Base-by-base conservation (phyloP, 768 basidiomycete genomes). In the Macrolepiota albuminosa region DNA sequence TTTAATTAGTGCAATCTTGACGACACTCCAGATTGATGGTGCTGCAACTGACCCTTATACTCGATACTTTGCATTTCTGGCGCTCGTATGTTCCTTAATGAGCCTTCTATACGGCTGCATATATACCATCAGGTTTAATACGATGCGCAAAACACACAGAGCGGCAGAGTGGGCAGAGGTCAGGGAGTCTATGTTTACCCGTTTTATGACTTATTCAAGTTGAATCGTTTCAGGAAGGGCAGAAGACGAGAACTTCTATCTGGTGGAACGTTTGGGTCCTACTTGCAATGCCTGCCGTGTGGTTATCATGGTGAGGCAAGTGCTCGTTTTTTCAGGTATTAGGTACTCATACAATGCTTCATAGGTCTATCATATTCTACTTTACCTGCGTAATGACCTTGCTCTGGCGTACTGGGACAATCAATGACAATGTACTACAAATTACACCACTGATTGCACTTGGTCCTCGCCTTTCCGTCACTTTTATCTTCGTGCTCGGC, bases 311-410 rank as follows among this genome's bases (percentile, higher is more conserved):
- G 87, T 85, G 61, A n/a, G 67, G 56, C 0, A 5, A 21, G 26
- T 24, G 11, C 5, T 34, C 6, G 21, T 6, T 29, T 7, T 33
- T 31, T 7, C 42, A 43, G 37, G 11, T 29, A 2, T 9, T 14
- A 1, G 13, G 34, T 5, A n/a, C 55, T n/a, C 14, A 40, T n/a
- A 16, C n/a, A 33, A 14, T 33, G 29, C 46, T 55, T 40, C 33
- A 14, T 34, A 85, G 84, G 84, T 85, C 89, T 0, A 85, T 91
- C 79, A 73, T 88, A 10, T 75, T 84, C 51, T 90, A 90, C 70
- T 69, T 86, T 62, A 66, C 76, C 4, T 75, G 85, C 13, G 85
- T 91, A 63, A 75, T 88, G 34, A 78, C 84, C 4, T 90, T 82
- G 61, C 83, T 89, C 52, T 91, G 89, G 89, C 81, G 86, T 50